phyloP scores from a whole-genome alignment of 306 rosid genomes.

The Prunus campanulata region DNA sequence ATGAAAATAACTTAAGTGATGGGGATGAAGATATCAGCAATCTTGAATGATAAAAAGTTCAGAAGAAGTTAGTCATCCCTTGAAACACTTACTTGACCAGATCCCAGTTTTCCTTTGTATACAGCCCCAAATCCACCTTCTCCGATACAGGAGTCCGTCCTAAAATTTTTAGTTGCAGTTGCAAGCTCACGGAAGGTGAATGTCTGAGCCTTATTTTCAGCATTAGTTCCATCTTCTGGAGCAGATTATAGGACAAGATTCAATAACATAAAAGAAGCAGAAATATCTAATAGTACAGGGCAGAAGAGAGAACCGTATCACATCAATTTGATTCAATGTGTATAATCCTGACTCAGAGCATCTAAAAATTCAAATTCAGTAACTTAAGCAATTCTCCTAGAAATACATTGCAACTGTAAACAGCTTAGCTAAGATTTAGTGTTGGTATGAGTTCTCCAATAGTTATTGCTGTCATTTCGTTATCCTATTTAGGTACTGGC shows the following conservation, averaged over 20 bases:
- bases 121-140: slow-evolving; percentile 83
- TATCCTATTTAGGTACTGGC: background rate
- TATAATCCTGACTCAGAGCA: background rate
- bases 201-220: slow-evolving; percentile 25
- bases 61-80: background rate
- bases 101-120: slow-evolving; percentile 47
- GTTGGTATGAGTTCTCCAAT: background rate
- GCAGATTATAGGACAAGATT: slow-evolving; percentile 5
- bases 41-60: background rate
- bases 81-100: slow-evolving; percentile 38
- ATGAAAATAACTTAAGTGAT: background rate
- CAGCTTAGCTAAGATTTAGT: background rate
- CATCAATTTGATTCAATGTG: background rate
- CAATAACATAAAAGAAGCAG: slow-evolving; percentile 9
- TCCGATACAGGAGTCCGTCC: slow-evolving; percentile 49
- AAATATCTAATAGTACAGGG: background rate
- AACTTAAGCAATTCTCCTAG: background rate
- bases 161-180: slow-evolving; percentile 59
- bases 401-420: background rate
- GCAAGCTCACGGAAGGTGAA: slow-evolving; percentile 63
- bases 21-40: background rate
- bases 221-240: slow-evolving; percentile 15
- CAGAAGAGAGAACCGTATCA: background rate
- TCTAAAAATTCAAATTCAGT: background rate
- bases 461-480: background rate